Evolutionary conservation across 768 basidiomycete species (phyloP), one percentile per base, ranked within the genome.

Genomic region (Kockovaella imperatae): DNA sequence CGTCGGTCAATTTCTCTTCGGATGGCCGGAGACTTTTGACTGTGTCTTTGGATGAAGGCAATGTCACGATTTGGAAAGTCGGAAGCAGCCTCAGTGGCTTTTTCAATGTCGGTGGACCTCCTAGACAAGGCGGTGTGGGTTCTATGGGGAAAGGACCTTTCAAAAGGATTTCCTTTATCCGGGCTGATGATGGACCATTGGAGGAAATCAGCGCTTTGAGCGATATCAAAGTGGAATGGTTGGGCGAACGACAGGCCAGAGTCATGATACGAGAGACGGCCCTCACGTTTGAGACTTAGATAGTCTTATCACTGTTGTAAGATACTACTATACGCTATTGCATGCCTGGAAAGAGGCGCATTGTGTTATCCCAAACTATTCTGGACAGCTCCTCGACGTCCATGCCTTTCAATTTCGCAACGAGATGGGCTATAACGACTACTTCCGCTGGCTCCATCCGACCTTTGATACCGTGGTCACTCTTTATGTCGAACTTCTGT

Each of bases 41-140:
- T 0, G 75, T 87, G 7, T 93, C 86, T 0, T 75, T 97, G 21
- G 86, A 85, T 53, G 90, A 96, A 64, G 81, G 80, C 23, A 75
- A 79, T 3, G 83, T 89, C 4, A 77, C 88, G 11, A 87, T 93
- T 13, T 99, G 95, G 95, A 96, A 96, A 64, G 90, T 96, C 4
- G 93, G 95, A 0, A 77, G 81, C 7, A 87, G 87, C 62, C 79
- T 99, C 54, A 76, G 82, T 20, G 90, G 88, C 54, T 82, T 97
- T 68, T 90, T 97, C 66, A 83, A 64, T 34, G 82, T 65, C 82
- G 91, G 91, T 1, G 84, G 84, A 5, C 91, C 89, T 2, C 93
- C 95, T 4, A 75, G 88, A 25, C 90, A 96, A 70, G 89, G 90
- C 0, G 67, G 66, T 6, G 78, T 81, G 57, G n/a, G n/a, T n/a